Evolutionary conservation across 257 asterid genomes (phyloP), one percentile per base, ranked within the genome.

Genomic region (Przewalskia tangutica): DNA sequence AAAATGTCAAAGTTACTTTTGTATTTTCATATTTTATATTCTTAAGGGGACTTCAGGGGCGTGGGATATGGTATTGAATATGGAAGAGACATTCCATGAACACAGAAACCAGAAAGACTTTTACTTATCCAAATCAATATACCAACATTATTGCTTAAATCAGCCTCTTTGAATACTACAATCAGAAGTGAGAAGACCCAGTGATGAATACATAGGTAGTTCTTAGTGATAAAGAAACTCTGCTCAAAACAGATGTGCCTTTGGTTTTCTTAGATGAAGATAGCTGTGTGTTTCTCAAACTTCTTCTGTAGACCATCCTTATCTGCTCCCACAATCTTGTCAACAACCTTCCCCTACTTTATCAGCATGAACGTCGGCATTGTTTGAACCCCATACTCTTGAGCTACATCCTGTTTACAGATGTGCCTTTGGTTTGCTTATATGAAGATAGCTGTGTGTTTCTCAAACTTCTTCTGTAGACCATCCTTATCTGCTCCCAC

Each of bases 291-390:
- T 81, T 53, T 67, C 36, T 65, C 17, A 68, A 81, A 53, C 51
- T 67, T 81, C 14, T 50, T 54, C 55, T 38, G 79, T 13, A 81
- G 84, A 40, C 51, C 84, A 48, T 81, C 80, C 34, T 81, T 81
- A 4, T 81, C 55, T 67, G 79, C 67, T 17, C 79, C 79, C 38
- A 66, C 67, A 54, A 81, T 34, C 34, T 80, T 85, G 3, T 83
- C 87, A 16, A 89, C 40, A 44, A 82, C 84, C 50, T 81, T 84
- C 5, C 87, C 87, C 5, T 36, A 67, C 84, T 82, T 87, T 50
- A 83, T 77, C 75, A 84, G 64, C 65, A 86, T 13, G 36, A 89
- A 89, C 1, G 86, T 86, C n/a, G 89, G 90, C 84, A 87, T 84
- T n/a, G 77, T 59, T 27, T 81, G 81, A 60, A 84, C 77, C 5